Evolutionary conservation across 768 basidiomycete genomes (phyloP).

Genomic region (Rhizopogon roseolus): DNA sequence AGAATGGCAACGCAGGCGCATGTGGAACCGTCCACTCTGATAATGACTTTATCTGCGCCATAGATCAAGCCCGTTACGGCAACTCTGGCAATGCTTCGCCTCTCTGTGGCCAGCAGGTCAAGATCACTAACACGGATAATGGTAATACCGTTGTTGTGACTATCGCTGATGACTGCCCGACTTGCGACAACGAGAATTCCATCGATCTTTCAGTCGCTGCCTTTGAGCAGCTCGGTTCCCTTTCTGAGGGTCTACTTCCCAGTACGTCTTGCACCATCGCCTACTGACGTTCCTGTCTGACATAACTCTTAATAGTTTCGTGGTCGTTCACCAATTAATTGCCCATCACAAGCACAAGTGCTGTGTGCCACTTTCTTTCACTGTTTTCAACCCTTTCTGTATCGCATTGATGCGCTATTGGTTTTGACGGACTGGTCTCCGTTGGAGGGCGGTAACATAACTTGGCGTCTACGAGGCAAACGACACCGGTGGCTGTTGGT

Average conservation of each 20-base stretch:
- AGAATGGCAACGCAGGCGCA: conserved; percentile 70
- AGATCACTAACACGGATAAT: conserved; percentile 56
- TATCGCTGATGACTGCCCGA: conserved; percentile 81
- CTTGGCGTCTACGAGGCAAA: conserved; percentile 28
- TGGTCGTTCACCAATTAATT: background rate
- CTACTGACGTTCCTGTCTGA: background rate
- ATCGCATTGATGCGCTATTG: conserved; percentile 3
- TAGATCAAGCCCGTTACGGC: conserved; percentile 54
- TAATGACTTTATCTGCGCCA: conserved; percentile 52
- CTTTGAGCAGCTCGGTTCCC: conserved; percentile 53
- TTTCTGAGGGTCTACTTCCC: conserved; percentile 46
- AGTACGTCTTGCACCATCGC: conserved; percentile 37
- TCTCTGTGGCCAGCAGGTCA: conserved; percentile 63
- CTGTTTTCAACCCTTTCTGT: conserved; percentile 9
- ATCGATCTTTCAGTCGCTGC: conserved; percentile 72
- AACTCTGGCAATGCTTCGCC: conserved; percentile 38
- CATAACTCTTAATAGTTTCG: background rate
- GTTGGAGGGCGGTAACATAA: conserved; percentile 8
- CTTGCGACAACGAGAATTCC: conserved; percentile 59
- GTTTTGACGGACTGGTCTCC: conserved; percentile 14
- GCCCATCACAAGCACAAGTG: conserved; percentile 26
- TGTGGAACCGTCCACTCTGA: conserved; percentile 68
- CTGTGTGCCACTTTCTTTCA: conserved; percentile 4
- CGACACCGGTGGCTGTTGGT: conserved; percentile 40
- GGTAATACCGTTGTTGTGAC: conserved; percentile 51